phyloP scores from a whole-genome alignment of 306 rosid genomes.

The Acacia crassicarpa region DNA sequence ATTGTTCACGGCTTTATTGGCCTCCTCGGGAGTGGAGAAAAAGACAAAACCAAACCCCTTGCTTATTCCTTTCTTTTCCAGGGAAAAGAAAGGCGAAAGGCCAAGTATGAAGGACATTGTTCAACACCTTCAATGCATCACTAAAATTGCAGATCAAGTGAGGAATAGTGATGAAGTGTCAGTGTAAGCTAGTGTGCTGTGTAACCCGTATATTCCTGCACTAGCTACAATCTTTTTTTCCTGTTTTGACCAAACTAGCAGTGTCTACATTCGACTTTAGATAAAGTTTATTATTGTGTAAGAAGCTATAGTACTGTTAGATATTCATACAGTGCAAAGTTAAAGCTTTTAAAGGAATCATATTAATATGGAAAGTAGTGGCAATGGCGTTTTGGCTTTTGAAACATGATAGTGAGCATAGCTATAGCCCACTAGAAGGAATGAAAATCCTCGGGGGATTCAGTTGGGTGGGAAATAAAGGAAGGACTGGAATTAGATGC shows the following conservation, averaged over 20 bases:
- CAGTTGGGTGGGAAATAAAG: slow-evolving; percentile 26
- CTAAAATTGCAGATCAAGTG: slow-evolving; percentile 48
- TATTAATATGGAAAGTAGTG: slow-evolving; percentile 17
- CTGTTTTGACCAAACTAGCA: not conserved
- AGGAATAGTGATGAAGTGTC: slow-evolving; percentile 15
- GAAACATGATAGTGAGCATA: slow-evolving; percentile 15
- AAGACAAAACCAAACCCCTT: slow-evolving; percentile 92
- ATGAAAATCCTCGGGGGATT: slow-evolving; percentile 42
- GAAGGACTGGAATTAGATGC: slow-evolving; percentile 60
- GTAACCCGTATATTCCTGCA: not conserved
- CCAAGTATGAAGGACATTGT: slow-evolving; percentile 82
- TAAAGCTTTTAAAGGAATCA: slow-evolving; percentile 1
- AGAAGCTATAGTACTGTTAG: slow-evolving; percentile 11
- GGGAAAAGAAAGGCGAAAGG: slow-evolving; percentile 82
- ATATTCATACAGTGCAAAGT: slow-evolving; percentile 40
- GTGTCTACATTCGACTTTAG: not conserved
- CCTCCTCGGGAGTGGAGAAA: slow-evolving; percentile 88
- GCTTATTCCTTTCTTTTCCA: slow-evolving; percentile 58
- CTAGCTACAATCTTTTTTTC: not conserved
- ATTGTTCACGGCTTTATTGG: slow-evolving; percentile 72
- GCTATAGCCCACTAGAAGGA: slow-evolving; percentile 20
- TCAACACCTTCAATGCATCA: slow-evolving; percentile 61
- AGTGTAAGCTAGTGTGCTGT: slow-evolving; percentile 18
- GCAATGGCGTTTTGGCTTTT: not conserved
- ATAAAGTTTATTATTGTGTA: not conserved